Conservation (phyloP, 2,329 filamentous ascomycete species). For the Blastomyces gilchristii region DNA sequence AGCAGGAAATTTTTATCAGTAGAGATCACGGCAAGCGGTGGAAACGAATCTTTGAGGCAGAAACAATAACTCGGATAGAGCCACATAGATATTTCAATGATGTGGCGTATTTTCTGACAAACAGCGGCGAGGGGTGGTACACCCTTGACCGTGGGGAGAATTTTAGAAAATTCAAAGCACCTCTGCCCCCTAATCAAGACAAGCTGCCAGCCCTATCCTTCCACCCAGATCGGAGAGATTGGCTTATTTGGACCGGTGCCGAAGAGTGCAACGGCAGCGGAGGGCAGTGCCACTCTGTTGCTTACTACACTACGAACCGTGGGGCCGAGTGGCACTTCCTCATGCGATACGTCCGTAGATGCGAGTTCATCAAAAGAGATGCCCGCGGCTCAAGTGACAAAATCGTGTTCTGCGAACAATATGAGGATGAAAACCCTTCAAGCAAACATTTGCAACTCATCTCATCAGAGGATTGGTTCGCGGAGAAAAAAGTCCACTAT, state of each 20-base stretch:
- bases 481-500: constrained; percentile 51
- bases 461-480: constrained; percentile 70
- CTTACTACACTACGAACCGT: constrained; percentile 67
- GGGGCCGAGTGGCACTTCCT: constrained; percentile 69
- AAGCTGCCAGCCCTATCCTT: constrained; percentile 54
- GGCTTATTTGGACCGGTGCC: constrained; percentile 79
- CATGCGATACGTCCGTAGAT: constrained; percentile 64
- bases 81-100: constrained; percentile 76
- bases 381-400: constrained; percentile 46
- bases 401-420: constrained; percentile 56
- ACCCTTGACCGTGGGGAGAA: constrained; percentile 67
- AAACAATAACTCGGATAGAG: constrained; percentile 60
- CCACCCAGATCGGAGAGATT: constrained; percentile 75
- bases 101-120: constrained; percentile 74
- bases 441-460: constrained; percentile 59
- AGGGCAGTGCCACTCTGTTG: constrained; percentile 58
- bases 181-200: constrained; percentile 46
- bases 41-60: constrained; percentile 58
- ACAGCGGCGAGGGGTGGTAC: constrained; percentile 59
- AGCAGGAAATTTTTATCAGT: constrained; percentile 59
- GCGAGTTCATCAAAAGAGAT: constrained; percentile 71
- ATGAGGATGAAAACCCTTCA: constrained; percentile 51
- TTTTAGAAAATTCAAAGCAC: constrained; percentile 64
- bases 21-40: constrained; percentile 84
- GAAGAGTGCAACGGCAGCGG: constrained; percentile 50